Evolutionary conservation across 805 yeast genomes (phyloP).

Genomic region (Metschnikowia anglica): DNA sequence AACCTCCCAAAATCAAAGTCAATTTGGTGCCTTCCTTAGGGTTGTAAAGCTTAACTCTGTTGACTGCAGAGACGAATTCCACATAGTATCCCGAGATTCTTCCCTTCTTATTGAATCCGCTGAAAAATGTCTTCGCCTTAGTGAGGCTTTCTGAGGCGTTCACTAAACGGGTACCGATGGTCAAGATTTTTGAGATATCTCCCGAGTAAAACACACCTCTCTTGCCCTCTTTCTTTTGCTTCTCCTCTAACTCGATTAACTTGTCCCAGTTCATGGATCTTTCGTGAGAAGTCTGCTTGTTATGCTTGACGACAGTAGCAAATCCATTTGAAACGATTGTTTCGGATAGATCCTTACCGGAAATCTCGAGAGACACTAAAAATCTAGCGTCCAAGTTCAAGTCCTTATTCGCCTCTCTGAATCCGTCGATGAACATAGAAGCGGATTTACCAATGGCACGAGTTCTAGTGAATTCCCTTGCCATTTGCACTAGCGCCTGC

Average conservation of each 20-base stretch:
- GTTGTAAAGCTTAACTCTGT: conserved; percentile 61
- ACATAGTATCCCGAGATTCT: conserved; percentile 63
- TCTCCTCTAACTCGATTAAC: conserved; percentile 65
- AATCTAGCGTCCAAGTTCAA: conserved; percentile 65
- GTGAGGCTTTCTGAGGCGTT: conserved; percentile 76
- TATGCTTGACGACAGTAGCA: conserved; percentile 77
- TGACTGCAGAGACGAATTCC: conserved; percentile 68
- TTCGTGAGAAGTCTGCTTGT: conserved; percentile 64
- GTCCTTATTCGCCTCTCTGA: conserved; percentile 53
- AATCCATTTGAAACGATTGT: conserved; percentile 61
- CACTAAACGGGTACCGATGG: conserved; percentile 59
- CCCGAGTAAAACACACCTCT: conserved; percentile 60
- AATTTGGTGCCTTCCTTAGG: conserved; percentile 72
- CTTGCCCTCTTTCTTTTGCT: conserved; percentile 51
- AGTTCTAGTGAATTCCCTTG: conserved; percentile 73
- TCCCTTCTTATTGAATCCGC: conserved; percentile 65
- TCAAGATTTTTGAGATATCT: conserved; percentile 46
- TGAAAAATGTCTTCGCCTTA: conserved; percentile 71
- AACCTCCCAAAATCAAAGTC: conserved; percentile 74
- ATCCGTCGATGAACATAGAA: conserved; percentile 59
- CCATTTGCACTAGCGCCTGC: conserved; percentile 58
- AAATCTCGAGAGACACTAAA: conserved; percentile 54
- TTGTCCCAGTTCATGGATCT: conserved; percentile 77
- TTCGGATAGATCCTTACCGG: conserved; percentile 56
- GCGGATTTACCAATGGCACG: conserved; percentile 70